These are phyloP conservation scores for Penicillium griseofulvum DNA, from an alignment of 2,329 filamentous ascomycete species.

Conservation along the genomic window DNA sequence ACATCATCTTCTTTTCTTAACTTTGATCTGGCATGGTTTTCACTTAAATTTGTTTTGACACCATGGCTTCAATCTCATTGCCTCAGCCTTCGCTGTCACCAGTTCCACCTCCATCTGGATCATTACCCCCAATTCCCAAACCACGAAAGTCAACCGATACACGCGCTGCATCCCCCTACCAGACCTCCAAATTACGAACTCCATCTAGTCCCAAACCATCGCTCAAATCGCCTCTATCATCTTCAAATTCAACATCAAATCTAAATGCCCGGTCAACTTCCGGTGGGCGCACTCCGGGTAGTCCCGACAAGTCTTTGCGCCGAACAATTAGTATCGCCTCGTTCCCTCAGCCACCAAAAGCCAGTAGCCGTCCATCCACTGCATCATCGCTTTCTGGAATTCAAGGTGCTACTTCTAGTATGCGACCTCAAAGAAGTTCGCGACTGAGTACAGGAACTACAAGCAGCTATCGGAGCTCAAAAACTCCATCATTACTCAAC, in stretches of 20 bases:
- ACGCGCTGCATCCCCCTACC: conserved; percentile 45
- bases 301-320: conserved; percentile 67
- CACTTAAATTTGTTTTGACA: background rate
- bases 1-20: too few relatives aligned
- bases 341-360: conserved; percentile 84
- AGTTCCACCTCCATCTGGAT: conserved; percentile 64
- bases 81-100: conserved; percentile 66
- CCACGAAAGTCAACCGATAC: conserved; percentile 62
- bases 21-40: conserved; percentile 12
- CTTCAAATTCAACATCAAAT: conserved; percentile 51
- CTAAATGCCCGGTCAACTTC: conserved; percentile 58
- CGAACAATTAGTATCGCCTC: conserved; percentile 92
- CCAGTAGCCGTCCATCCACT: conserved; percentile 63
- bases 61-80: conserved; percentile 51
- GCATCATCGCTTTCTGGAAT: conserved; percentile 45
- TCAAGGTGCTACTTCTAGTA: conserved; percentile 31
- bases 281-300: conserved; percentile 52
- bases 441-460: conserved; percentile 56
- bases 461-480: conserved; percentile 49
- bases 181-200: conserved; percentile 57
- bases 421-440: conserved; percentile 56
- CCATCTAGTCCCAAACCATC: conserved; percentile 56
- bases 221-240: conserved; percentile 49
- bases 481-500: conserved; percentile 73
- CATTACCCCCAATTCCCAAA: conserved; percentile 72